Conservation (phyloP, 2,329 filamentous ascomycete genomes). For the Aspergillus uvarum region DNA sequence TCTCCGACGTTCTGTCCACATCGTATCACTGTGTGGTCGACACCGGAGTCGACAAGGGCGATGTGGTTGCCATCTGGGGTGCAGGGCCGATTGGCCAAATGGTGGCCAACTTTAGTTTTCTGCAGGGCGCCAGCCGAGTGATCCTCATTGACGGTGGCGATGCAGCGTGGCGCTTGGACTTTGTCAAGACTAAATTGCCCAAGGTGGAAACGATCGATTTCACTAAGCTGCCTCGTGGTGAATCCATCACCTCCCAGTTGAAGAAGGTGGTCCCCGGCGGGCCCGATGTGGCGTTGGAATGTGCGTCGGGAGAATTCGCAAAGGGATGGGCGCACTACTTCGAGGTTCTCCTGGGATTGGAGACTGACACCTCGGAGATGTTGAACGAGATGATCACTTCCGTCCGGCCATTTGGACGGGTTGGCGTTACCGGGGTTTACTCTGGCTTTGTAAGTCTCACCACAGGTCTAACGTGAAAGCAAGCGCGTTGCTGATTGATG, state of each 20-base stretch:
- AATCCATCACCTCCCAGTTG: conserved; percentile 68
- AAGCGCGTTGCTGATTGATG: background rate
- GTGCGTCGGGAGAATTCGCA: conserved; percentile 62
- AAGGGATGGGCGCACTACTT: conserved; percentile 63
- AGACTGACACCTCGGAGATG: conserved; percentile 75
- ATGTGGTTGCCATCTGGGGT: conserved; percentile 83
- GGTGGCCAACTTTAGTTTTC: conserved; percentile 64
- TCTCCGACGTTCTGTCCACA: conserved; percentile 78
- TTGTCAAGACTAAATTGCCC: conserved; percentile 63
- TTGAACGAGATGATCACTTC: conserved; percentile 57
- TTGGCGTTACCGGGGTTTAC: conserved; percentile 73
- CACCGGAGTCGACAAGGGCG: conserved; percentile 73
- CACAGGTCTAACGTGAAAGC: background rate
- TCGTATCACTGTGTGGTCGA: conserved; percentile 82
- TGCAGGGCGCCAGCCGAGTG: conserved; percentile 71
- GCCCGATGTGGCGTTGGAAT: conserved; percentile 73
- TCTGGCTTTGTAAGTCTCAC: conserved; percentile 54
- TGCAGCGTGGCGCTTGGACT: conserved; percentile 64
- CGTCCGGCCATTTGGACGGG: conserved; percentile 60
- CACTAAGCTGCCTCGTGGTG: conserved; percentile 59
- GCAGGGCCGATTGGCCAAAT: conserved; percentile 84
- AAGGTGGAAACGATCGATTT: conserved; percentile 70
- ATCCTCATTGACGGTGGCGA: conserved; percentile 75
- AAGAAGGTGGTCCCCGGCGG: conserved; percentile 73
- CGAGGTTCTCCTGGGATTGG: conserved; percentile 63